A percentile compares a stretch with the other conserved stretches of the same genome.
Conservation (phyloP, 1,139 yeast genomes). For the Nakaseomyces bracarensis region DNA sequence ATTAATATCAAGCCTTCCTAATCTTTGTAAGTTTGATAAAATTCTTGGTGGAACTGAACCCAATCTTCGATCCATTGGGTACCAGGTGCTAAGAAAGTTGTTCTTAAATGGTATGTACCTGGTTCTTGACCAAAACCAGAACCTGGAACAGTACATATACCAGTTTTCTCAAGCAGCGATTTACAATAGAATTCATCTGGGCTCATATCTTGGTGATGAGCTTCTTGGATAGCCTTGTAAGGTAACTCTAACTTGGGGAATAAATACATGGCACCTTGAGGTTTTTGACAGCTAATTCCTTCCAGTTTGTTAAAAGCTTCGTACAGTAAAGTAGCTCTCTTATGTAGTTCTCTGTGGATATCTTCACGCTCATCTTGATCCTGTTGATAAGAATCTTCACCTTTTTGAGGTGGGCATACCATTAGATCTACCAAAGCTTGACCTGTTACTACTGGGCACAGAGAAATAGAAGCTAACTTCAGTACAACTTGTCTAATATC, state of each 20-base stretch:
- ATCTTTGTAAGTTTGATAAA: constrained; percentile 49
- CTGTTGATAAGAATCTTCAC: constrained; percentile 64
- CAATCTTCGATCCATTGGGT: constrained; percentile 75
- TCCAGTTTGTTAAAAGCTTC: constrained; percentile 68
- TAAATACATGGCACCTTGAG: constrained; percentile 96
- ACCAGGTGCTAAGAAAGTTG: constrained; percentile 95
- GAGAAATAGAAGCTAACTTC: constrained; percentile 80
- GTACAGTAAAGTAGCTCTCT: constrained; percentile 57
- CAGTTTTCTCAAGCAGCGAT: constrained; percentile 75
- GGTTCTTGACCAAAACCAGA: constrained; percentile 90
- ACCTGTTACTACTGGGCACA: constrained; percentile 92
- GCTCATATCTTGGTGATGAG: constrained; percentile 45
- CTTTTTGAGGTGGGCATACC: constrained; percentile 81
- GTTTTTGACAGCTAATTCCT: constrained; percentile 75
- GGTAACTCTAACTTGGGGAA: constrained; percentile 73
- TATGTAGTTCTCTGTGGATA: constrained; percentile 54
- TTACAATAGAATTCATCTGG: constrained; percentile 87
- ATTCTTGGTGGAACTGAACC: constrained; percentile 65
- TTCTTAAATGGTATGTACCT: constrained; percentile 85
- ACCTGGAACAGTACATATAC: constrained; percentile 96
- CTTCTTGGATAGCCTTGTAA: constrained; percentile 51
- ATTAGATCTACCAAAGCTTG: constrained; percentile 87
- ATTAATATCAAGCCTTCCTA: constrained; percentile 3
- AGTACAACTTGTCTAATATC: constrained; percentile 64
- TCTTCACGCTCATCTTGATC: constrained; percentile 53